phyloP scores from a whole-genome alignment of 139 green algal species.

The Dunaliella primolecta region DNA sequence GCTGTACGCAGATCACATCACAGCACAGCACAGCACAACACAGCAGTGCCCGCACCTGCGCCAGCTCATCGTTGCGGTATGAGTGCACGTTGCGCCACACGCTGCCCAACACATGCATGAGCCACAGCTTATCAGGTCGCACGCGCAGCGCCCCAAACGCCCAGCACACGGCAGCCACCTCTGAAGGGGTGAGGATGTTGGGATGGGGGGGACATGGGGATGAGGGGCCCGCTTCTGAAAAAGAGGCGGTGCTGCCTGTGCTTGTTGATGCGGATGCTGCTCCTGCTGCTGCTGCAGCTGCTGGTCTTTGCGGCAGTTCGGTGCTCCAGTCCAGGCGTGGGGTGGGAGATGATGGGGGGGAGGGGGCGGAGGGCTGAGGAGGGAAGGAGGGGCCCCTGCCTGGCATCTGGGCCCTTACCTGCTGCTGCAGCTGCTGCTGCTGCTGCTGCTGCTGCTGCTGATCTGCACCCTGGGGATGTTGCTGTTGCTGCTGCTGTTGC shows the following conservation, averaged over 20 bases:
- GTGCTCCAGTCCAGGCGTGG: too few relatives aligned
- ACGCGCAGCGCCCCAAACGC: slow-evolving; percentile 1
- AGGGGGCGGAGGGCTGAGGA: neutral
- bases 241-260: too few relatives aligned
- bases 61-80: neutral
- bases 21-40: too few relatives aligned
- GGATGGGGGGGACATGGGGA: neutral
- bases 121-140: neutral
- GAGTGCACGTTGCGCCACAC: neutral
- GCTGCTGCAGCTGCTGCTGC: neutral
- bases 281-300: neutral
- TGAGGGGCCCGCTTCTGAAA: neutral
- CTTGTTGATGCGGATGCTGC: neutral
- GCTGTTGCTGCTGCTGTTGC: neutral
- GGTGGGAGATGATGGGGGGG: neutral
- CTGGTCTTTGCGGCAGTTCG: too few relatives aligned
- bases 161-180: neutral
- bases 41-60: slow-evolving; percentile 4
- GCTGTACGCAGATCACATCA: too few relatives aligned
- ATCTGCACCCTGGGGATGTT: neutral
- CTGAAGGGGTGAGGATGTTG: neutral
- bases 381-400: too few relatives aligned
- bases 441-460: neutral
- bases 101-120: neutral
- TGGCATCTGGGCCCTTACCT: neutral